Evolutionary conservation across 2,329 filamentous ascomycete genomes (phyloP), one percentile per base, ranked within the genome.

Genomic region (Cercospora canescens): DNA sequence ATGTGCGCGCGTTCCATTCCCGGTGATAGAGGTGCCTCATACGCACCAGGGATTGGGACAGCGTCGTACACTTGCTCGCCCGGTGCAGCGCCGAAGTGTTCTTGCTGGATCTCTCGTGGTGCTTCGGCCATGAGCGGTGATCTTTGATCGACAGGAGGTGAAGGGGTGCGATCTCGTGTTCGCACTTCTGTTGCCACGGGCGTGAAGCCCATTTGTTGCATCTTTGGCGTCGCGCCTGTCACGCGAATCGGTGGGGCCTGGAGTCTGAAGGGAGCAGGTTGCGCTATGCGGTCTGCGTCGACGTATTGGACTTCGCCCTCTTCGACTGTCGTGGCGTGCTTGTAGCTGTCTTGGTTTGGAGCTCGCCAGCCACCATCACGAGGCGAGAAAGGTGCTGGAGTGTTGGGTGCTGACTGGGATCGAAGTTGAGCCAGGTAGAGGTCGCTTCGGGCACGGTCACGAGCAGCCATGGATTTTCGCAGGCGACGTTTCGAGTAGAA

Each of bases 401-500:
- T 97, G 84, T 97, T 97, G 72, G 94, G 94, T 5, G 93, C 94
- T 28, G 93, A 96, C 82, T 98, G 94, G 21, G 88, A 80, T 63
- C 81, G 81, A 16, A 84, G 80, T 63, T 84, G 82, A 16, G 82
- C 93, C 69, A 98, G 92, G 84, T 98, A 98, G 70, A 99, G 88
- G 78, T 98, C 94, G 68, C 92, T 94, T 69, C 95, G 91, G 71
- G 95, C 95, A 76, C 92, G 91, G 85, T 99, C 95, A 74, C 95
- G 93, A 77, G 91, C 85, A 78, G 96, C 91, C 95, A 99, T 99
- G 69, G 93, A 94, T 86, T 97, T 98, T 81, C 91, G 89, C 69
- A 99, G 91, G 78, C 91, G 91, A 79, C 93, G 91, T 87, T 98
- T 99, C 72, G 91, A 93, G 88, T 94, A 97, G 86, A 96, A 96